phyloP scores from a whole-genome alignment of 2,329 filamentous ascomycete genomes.

The Sporothrix dimorphospora region DNA sequence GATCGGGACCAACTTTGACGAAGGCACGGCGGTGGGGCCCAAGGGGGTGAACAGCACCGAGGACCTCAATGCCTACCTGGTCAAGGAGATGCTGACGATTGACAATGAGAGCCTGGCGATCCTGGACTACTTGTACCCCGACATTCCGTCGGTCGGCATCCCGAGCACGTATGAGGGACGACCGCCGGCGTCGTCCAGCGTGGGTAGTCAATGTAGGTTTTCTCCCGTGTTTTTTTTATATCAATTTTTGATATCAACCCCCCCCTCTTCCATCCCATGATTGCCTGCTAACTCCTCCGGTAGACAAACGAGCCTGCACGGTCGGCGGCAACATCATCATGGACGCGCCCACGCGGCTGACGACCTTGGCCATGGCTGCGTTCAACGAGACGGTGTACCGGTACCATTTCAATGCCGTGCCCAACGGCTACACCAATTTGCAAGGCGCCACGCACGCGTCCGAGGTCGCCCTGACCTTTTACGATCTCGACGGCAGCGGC shows the following conservation, averaged over 20 bases:
- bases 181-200: not conserved
- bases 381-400: constrained; percentile 47
- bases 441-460: constrained; percentile 52
- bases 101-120: not conserved
- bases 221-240: no score
- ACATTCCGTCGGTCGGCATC: constrained; percentile 78
- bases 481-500: constrained; percentile 51
- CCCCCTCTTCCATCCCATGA: no score
- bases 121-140: constrained; percentile 37
- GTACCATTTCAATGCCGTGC: constrained; percentile 55
- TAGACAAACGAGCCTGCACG: constrained; percentile 41
- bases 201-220: not conserved
- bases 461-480: constrained; percentile 56
- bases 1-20: constrained; percentile 27
- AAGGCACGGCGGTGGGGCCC: constrained; percentile 42
- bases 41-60: not conserved
- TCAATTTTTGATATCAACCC: not conserved
- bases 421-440: constrained; percentile 46
- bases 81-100: not conserved
- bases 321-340: constrained; percentile 55
- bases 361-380: constrained; percentile 47
- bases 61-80: not conserved
- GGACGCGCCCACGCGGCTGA: constrained; percentile 50
- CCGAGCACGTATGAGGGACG: constrained; percentile 88
- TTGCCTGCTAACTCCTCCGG: not conserved